Evolutionary conservation across 768 basidiomycete species (phyloP), one percentile per base, ranked within the genome.

Genomic region (Crassisporium funariophilum): DNA sequence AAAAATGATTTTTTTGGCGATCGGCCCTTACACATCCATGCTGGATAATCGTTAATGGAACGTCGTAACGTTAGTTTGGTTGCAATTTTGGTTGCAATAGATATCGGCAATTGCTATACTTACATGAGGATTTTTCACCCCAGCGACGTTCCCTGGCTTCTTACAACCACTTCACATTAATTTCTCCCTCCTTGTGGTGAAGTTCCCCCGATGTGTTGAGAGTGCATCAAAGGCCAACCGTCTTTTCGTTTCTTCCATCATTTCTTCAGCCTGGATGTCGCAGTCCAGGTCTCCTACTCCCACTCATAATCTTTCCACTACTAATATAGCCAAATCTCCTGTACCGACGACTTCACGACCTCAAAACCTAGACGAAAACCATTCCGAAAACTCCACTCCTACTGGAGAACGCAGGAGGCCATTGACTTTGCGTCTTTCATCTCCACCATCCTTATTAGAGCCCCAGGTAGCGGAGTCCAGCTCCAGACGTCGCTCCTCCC

Each of bases 221-320:
- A 59, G 63, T 66, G 62, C 67, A 68, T 71, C 62, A 60, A 60
- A 59, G 69, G 63, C 60, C 52, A 58, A 53, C 57, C 57, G 60
- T 58, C 62, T 57, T 65, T 66, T 66, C 61, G 44, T 67, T 67
- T 62, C 54, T 54, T 62, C 53, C 46, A 55, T 49, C 54, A 50
- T 51, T 55, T 57, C 56, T 60, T 57, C 59, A 47, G 57, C 56
- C 65, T 75, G 75, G 59, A 79, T 78, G 78, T 75, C 76, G 62
- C 66, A 67, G 57, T 75, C 74, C 47, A 71, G 68, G 65, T 73
- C 75, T 54, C 60, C 67, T 63, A 72, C 71, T 51, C 70, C 74
- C 53, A 70, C 62, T 48, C 68, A 66, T 71, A 73, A 70, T 73
- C 65, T 63, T 53, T 53, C 61, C 59, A 52, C 53, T 37, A 49